Evolutionary conservation across 2,329 filamentous ascomycete genomes (phyloP).

Genomic region (Trichoderma sp.): DNA sequence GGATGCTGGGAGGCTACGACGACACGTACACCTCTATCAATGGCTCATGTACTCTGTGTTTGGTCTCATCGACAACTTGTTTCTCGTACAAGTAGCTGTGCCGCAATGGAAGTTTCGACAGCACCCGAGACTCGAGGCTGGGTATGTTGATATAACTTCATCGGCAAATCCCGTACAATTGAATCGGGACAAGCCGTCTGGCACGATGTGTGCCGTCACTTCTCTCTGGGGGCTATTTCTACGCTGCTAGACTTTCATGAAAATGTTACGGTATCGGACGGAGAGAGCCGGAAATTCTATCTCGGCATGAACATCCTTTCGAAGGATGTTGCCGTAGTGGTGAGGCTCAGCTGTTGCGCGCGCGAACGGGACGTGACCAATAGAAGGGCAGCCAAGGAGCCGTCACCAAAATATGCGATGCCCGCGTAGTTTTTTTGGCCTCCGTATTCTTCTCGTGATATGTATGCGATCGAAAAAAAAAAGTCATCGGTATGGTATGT

Average conservation of each 20-base stretch:
- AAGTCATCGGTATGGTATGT: background rate
- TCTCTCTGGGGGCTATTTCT: slow-evolving; percentile 1
- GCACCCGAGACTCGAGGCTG: no score
- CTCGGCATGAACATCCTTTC: background rate
- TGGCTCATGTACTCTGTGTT: background rate
- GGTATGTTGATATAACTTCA: background rate
- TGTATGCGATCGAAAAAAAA: background rate
- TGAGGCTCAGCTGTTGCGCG: slow-evolving; percentile 11
- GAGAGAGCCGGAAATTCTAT: slow-evolving; percentile 4
- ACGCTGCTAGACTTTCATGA: background rate
- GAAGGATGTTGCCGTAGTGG: slow-evolving; percentile 5
- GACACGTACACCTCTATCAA: background rate
- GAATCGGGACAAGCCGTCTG: background rate
- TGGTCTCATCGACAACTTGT: background rate
- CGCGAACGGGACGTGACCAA: background rate
- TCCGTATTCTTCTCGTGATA: background rate
- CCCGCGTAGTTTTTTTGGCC: background rate
- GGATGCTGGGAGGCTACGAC: background rate
- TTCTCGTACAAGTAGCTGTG: background rate
- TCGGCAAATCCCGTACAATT: background rate
- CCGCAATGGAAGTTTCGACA: background rate
- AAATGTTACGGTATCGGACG: background rate
- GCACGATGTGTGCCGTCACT: background rate
- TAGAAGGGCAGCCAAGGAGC: background rate
- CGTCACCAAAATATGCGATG: background rate